A percentile compares a stretch with the other conserved stretches of the same genome.
Evolutionary conservation across 352 stramenopile species (phyloP).

Genomic region (Saprolegnia diclina): DNA sequence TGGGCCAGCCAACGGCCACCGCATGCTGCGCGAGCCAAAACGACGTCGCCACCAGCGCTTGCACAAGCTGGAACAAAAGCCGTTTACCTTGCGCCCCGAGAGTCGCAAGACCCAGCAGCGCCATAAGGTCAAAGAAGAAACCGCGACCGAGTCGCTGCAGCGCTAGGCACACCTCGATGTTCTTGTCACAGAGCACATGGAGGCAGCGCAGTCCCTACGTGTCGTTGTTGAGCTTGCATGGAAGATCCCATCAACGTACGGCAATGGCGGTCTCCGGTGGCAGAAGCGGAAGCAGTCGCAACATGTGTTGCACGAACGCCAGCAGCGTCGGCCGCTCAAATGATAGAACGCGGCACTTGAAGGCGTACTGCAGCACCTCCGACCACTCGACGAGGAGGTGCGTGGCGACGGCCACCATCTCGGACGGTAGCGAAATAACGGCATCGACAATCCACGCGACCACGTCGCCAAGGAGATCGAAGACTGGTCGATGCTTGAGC

Average conservation of each 20-base stretch:
- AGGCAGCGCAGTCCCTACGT: background rate
- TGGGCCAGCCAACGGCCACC: background rate
- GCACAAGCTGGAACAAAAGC: background rate
- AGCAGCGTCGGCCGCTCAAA: background rate
- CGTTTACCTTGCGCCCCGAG: background rate
- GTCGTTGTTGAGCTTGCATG: too few species aligned
- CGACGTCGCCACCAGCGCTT: background rate
- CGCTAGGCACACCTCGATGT: background rate
- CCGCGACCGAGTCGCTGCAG: background rate
- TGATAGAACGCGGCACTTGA: background rate
- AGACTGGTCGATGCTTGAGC: background rate
- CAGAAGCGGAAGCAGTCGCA: background rate
- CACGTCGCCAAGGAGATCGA: background rate
- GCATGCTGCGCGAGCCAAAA: background rate
- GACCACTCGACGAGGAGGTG: background rate
- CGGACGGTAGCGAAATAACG: background rate
- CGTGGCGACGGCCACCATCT: background rate
- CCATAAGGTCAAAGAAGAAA: background rate
- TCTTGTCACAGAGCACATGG: constrained; percentile 4
- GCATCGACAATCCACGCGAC: background rate
- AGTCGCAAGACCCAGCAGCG: background rate
- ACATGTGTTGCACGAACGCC: background rate
- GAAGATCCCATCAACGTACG: constrained; percentile 2
- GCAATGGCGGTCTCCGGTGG: background rate
- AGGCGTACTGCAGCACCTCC: background rate